phyloP scores from a whole-genome alignment of 78 protist genomes.

The Creolimax fragrantissima region DNA sequence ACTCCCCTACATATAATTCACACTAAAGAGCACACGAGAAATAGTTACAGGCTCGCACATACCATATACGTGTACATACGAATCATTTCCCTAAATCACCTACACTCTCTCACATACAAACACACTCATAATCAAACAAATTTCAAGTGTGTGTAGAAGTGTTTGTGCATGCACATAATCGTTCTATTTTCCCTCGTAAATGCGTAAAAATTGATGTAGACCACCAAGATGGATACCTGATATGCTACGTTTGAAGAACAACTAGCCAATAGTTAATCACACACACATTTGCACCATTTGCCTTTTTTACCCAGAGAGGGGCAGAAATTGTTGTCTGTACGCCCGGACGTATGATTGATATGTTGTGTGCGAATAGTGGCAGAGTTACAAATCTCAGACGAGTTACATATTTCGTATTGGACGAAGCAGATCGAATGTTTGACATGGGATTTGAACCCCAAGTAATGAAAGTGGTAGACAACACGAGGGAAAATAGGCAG shows the following conservation, averaged over 20 bases:
- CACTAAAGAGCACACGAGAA: too few species aligned
- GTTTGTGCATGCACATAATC: too few species aligned
- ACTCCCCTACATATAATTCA: too few species aligned
- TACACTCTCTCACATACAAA: too few species aligned
- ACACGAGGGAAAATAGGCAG: constrained; percentile 82
- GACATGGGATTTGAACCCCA: constrained; percentile 91
- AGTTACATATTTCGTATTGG: constrained; percentile 86
- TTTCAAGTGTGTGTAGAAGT: too few species aligned
- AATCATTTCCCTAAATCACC: too few species aligned
- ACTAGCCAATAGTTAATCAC: neutral
- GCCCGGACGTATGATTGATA: constrained; percentile 98
- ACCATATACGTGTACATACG: neutral
- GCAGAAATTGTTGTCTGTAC: constrained; percentile 91
- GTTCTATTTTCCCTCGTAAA: too few species aligned
- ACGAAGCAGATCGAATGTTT: constrained; percentile 99
- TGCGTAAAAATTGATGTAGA: too few species aligned
- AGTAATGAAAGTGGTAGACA: constrained; percentile 62
- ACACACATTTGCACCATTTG: neutral
- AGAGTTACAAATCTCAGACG: constrained; percentile 83
- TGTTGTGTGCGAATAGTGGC: constrained; percentile 74
- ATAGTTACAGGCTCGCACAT: too few species aligned
- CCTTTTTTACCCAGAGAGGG: constrained; percentile 60
- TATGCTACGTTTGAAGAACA: too few species aligned
- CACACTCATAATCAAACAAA: too few species aligned
- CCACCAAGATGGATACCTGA: too few species aligned